A percentile compares a stretch with the other conserved stretches of the same genome.
phyloP scores from a whole-genome alignment of 306 rosid species.

The Cucurbita pepo region DNA sequence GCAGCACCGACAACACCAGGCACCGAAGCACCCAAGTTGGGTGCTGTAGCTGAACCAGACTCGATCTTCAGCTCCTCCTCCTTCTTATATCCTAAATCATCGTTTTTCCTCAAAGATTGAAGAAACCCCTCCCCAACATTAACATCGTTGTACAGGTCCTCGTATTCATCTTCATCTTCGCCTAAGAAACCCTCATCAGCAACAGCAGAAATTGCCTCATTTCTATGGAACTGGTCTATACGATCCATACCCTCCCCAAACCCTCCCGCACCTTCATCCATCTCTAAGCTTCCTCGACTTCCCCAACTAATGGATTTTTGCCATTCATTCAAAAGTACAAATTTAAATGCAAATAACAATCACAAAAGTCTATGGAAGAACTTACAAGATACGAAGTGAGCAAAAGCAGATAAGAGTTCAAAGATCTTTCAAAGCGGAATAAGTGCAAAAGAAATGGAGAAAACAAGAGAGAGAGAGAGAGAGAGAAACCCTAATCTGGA shows the following conservation, averaged over 20 bases:
- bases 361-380: not conserved
- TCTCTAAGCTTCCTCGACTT: not conserved
- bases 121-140: conserved; percentile 92
- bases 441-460: not conserved
- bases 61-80: conserved; percentile 44
- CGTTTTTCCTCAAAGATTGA: conserved; percentile 63
- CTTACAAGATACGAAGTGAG: not conserved
- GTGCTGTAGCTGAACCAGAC: conserved; percentile 6
- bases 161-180: conserved; percentile 89
- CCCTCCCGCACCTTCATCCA: conserved; percentile 67
- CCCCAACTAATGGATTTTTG: not conserved
- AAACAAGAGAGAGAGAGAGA: too few relatives aligned
- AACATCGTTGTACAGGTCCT: conserved; percentile 92
- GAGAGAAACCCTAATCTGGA: conserved; percentile 8
- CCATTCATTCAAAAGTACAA: not conserved
- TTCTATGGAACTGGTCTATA: conserved; percentile 80
- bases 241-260: conserved; percentile 56
- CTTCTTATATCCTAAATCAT: conserved; percentile 36
- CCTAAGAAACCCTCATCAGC: conserved; percentile 75
- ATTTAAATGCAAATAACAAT: not conserved
- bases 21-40: conserved; percentile 20
- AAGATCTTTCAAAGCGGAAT: conserved; percentile 1
- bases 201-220: conserved; percentile 93
- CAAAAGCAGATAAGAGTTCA: not conserved
- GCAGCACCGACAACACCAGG: conserved; percentile 37